Evolutionary conservation across 2,329 filamentous ascomycete species (phyloP).

Genomic region (Teratosphaeria pseudoeucalypti): DNA sequence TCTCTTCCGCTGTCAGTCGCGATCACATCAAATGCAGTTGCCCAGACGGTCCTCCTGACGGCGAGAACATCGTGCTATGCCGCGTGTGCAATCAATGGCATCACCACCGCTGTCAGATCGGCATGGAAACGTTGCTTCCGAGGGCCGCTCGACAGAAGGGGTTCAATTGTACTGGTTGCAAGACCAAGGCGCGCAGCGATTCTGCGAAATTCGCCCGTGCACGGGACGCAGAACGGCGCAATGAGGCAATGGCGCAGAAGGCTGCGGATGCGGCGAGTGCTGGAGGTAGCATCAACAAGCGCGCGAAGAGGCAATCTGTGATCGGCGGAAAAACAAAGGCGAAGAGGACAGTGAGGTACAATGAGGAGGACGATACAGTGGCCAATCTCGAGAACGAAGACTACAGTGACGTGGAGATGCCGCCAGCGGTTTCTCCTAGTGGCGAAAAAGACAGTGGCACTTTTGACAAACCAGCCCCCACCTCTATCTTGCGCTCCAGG

Average conservation of each 20-base stretch:
- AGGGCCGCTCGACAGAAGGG: neutral
- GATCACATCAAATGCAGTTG: constrained; percentile 4
- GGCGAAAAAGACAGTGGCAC: neutral
- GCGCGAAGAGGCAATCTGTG: neutral
- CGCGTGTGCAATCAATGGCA: constrained; percentile 4
- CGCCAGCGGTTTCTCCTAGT: neutral
- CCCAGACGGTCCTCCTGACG: neutral
- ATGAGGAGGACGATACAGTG: neutral
- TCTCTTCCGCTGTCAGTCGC: constrained; percentile 1
- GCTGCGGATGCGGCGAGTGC: neutral
- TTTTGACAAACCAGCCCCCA: neutral
- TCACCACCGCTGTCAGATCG: constrained; percentile 6
- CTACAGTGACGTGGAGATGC: neutral
- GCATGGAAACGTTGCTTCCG: neutral
- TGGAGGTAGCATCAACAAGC: neutral
- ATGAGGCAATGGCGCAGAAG: neutral
- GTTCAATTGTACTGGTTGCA: neutral
- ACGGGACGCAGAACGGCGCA: neutral
- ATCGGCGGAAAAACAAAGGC: neutral
- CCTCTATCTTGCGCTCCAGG: neutral
- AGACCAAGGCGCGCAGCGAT: neutral
- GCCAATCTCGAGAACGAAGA: neutral
- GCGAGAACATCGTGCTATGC: constrained; percentile 3
- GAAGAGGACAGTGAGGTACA: neutral
- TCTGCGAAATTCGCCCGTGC: neutral